Percentiles rank a stretch among this genome's conserved stretches.
These are phyloP conservation scores for Digitaria exilis DNA, from an alignment of 202 grass and related monocot species.

Conservation along the genomic window DNA sequence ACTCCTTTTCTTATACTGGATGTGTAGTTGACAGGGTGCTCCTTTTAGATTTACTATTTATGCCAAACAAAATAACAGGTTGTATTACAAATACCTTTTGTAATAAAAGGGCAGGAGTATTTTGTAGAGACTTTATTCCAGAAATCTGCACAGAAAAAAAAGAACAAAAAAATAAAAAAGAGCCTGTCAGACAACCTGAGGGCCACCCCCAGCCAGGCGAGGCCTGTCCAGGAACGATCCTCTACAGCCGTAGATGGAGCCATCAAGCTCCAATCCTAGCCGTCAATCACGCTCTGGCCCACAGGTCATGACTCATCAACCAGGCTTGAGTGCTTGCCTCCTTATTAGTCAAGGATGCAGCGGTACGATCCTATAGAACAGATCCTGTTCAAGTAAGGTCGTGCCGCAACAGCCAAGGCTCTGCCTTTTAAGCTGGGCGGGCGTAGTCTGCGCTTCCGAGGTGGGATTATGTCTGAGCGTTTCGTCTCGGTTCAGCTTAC, in stretches of 20 bases:
- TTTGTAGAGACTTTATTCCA: not conserved
- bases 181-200: constrained; percentile 25
- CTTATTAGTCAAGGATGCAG: constrained; percentile 22
- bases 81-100: too few relatives aligned
- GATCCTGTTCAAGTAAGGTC: constrained; percentile 34
- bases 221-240: not conserved
- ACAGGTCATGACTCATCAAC: not conserved
- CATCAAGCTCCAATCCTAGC: not conserved
- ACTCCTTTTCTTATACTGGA: not conserved
- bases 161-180: not conserved
- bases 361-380: constrained; percentile 31
- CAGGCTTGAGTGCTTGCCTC: constrained; percentile 9
- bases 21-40: not conserved
- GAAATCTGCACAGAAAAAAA: not conserved
- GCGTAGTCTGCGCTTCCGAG: not conserved
- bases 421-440: not conserved
- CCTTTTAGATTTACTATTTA: not conserved
- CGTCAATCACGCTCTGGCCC: constrained; percentile 19
- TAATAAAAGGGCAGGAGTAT: too few relatives aligned
- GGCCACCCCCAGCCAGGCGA: not conserved
- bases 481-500: not conserved
- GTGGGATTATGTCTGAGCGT: not conserved
- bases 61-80: not conserved
- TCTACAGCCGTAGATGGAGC: not conserved
- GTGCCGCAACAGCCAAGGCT: not conserved